Base-by-base conservation (phyloP, 331 rosid species). In the Quercus phellos region DNA sequence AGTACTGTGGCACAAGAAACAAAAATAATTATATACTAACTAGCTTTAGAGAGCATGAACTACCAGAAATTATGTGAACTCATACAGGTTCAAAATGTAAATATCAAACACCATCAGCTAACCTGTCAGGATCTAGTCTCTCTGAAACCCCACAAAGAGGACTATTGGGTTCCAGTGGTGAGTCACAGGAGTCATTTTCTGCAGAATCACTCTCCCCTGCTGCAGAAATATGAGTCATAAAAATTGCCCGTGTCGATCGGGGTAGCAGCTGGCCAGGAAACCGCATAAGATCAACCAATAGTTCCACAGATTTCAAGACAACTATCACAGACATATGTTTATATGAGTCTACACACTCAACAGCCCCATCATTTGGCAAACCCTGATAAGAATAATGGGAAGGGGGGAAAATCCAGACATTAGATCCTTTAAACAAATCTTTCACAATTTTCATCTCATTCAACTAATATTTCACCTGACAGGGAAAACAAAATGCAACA, bases 151-250 rank as follows among this genome's bases (percentile, higher is more conserved):
- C 98, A 89, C 85, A 95, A 70, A 95, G 89, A 79, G 99, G 99
- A 81, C 99, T 95, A 78, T 95, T 95, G 22, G 99, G 99, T 82
- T 95, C 99, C 58, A 95, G 78, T 11, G 99, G 98, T 4, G 99
- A 95, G 85, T 95, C 99, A 80, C 99, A 95, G 24, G 99, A 95
- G 73, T 95, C 99, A 58, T 95, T 93, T 87, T 95, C 99, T 4
- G 99, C 99, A 70, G 98, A 93, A 88, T 95, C 99, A 79, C 99
- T 95, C 87, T 95, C 99, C 76, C 97, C 99, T 24, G 94, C 99
- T 6, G 93, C 92, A 8, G 97, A 89, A 78, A 95, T 79, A 87
- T 93, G 99, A 66, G 91, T 87, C 99, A 93, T 89, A 69, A 89
- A 88, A 82, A 95, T 86, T 76, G 98, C 91, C 84, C 90, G 93